Conservation (phyloP, 164 flowering plant species). For the Warburgia ugandensis region DNA sequence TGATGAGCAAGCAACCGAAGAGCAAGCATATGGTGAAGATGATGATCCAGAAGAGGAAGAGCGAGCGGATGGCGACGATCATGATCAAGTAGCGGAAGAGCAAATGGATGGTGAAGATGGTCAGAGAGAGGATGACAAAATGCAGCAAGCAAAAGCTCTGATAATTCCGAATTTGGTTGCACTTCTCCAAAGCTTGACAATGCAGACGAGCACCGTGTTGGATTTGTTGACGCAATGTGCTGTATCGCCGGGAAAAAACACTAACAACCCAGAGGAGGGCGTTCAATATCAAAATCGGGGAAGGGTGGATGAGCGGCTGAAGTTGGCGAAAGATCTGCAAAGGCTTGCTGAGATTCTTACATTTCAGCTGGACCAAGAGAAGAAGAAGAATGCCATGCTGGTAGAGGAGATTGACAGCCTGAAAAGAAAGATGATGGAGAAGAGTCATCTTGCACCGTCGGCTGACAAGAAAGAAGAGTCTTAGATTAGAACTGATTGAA, state of each 20-base stretch:
- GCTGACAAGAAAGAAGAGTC: too few species aligned
- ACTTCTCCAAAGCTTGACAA: slow-evolving; percentile 44
- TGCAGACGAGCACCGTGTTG: slow-evolving; percentile 29
- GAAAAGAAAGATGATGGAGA: too few species aligned
- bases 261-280: too few species aligned
- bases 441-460: too few species aligned
- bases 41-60: background rate
- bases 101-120: background rate
- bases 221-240: slow-evolving; percentile 26
- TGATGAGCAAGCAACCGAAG: background rate
- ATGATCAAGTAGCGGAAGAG: background rate
- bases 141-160: slow-evolving; percentile 2
- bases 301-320: slow-evolving; percentile 23
- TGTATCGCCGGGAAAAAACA: background rate
- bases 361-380: slow-evolving; percentile 45
- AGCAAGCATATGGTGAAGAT: background rate
- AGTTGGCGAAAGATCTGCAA: slow-evolving; percentile 17
- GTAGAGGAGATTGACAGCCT: slow-evolving; percentile 38
- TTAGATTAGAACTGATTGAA: too few species aligned
- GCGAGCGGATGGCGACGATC: background rate
- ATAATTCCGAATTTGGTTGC: slow-evolving; percentile 16
- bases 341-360: slow-evolving; percentile 24
- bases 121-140: too few species aligned
- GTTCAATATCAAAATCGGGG: slow-evolving; percentile 2
- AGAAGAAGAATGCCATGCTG: slow-evolving; percentile 29